These are phyloP conservation scores for Xylariaceae sp. DNA, from an alignment of 2,329 filamentous ascomycete genomes.

Conservation along the genomic window DNA sequence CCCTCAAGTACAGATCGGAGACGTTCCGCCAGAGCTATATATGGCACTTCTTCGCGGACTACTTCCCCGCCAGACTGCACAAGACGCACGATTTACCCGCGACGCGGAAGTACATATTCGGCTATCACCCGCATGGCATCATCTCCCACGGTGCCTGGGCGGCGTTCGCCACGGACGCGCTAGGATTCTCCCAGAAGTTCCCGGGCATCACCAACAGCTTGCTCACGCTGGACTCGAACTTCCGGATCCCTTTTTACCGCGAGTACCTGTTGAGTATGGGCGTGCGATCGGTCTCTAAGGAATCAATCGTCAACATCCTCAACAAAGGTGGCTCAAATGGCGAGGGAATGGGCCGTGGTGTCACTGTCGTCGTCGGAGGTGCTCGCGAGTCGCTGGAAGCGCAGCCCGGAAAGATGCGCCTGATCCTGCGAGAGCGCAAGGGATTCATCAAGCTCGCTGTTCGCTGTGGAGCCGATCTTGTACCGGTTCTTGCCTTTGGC, in stretches of 20 bases:
- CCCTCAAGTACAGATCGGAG: constrained; percentile 67
- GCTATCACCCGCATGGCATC: constrained; percentile 96
- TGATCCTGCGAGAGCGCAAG: constrained; percentile 79
- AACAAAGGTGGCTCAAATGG: constrained; percentile 69
- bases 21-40: constrained; percentile 66
- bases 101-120: constrained; percentile 89
- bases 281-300: constrained; percentile 80
- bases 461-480: constrained; percentile 84
- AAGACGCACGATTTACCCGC: constrained; percentile 74
- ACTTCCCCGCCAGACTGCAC: constrained; percentile 86
- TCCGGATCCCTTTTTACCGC: constrained; percentile 86
- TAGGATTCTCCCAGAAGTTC: constrained; percentile 82
- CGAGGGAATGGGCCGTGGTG: constrained; percentile 88
- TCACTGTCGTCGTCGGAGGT: constrained; percentile 92
- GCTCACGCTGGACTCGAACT: constrained; percentile 92
- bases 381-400: constrained; percentile 89
- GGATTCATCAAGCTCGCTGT: constrained; percentile 94
- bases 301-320: constrained; percentile 85
- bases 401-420: constrained; percentile 66
- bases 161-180: constrained; percentile 82
- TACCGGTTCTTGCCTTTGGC: constrained; percentile 87
- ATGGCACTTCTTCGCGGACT: constrained; percentile 86
- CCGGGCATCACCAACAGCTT: constrained; percentile 93
- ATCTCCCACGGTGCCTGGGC: constrained; percentile 95
- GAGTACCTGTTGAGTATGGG: constrained; percentile 92